Conservation (phyloP, 73 alveolate species). For the Paramecium tetraurelia region DNA sequence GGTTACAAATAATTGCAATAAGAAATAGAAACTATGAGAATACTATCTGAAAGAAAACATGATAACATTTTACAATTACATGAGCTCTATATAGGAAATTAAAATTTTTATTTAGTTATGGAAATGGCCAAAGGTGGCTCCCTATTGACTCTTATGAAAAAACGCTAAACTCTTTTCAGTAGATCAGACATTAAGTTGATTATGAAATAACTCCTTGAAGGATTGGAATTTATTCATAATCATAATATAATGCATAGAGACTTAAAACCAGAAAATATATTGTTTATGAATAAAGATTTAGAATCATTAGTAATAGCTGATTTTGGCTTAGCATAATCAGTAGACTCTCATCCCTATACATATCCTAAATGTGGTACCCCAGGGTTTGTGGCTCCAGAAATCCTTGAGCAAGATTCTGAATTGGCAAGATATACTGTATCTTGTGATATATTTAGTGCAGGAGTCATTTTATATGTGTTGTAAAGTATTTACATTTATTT, state of each 20-base stretch:
- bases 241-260: slow-evolving; percentile 89
- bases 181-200: slow-evolving; percentile 27
- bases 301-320: slow-evolving; percentile 76
- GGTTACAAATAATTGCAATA: slow-evolving; percentile 12
- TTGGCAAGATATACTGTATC: slow-evolving; percentile 24
- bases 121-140: slow-evolving; percentile 36
- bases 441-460: slow-evolving; percentile 54
- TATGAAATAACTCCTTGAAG: slow-evolving; percentile 75
- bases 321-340: slow-evolving; percentile 79
- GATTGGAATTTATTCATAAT: slow-evolving; percentile 77
- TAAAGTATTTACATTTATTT: neutral
- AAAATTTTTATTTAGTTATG: slow-evolving; percentile 38
- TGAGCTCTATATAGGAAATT: slow-evolving; percentile 46
- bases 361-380: slow-evolving; percentile 62
- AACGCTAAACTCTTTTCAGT: neutral
- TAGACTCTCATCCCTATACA: slow-evolving; percentile 12
- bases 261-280: slow-evolving; percentile 84
- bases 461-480: slow-evolving; percentile 54
- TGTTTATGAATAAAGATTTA: slow-evolving; percentile 69
- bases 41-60: neutral
- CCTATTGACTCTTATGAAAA: neutral
- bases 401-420: slow-evolving; percentile 52
- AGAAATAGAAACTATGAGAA: slow-evolving; percentile 42
- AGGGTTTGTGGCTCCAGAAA: slow-evolving; percentile 67
- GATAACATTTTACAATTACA: neutral